Conservation (phyloP, 225 moss, liverwort and hornwort species). For the Takakia lepidozioides region DNA sequence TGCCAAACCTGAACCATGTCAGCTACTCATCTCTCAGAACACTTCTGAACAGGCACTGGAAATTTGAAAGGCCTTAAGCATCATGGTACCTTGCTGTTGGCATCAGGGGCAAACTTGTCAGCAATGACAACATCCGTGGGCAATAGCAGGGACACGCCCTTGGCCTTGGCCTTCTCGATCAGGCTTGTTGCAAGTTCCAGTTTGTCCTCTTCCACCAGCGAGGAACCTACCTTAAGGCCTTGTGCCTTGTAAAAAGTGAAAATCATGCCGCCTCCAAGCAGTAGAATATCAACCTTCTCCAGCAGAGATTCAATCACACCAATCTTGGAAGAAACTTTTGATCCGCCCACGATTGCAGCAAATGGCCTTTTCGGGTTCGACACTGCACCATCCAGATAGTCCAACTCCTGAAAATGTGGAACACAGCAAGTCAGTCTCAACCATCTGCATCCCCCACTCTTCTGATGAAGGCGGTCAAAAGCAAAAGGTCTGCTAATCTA, state of each 20-base stretch:
- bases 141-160: conserved; percentile 46
- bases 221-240: conserved; percentile 30
- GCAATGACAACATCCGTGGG: conserved; percentile 35
- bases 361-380: conserved; percentile 35
- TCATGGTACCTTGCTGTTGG: conserved; percentile 29
- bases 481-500: no score
- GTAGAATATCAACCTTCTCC: conserved; percentile 40
- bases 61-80: no score
- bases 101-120: conserved; percentile 48
- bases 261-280: conserved; percentile 56
- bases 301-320: conserved; percentile 45
- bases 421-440: no score
- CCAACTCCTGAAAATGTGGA: conserved; percentile 36
- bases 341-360: conserved; percentile 32
- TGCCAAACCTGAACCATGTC: no score
- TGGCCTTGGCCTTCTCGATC: conserved; percentile 36
- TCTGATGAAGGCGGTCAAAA: conserved; percentile 38
- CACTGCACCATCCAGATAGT: conserved; percentile 40
- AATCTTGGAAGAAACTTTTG: conserved; percentile 52
- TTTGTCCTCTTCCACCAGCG: conserved; percentile 53
- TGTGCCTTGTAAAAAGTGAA: conserved; percentile 58
- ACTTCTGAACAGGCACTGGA: no score
- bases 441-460: no score
- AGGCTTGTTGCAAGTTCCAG: conserved; percentile 35
- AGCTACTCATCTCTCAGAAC: no score